Evolutionary conservation across 176 grass and related monocot genomes (phyloP).

Genomic region (Eleusine coracana): DNA sequence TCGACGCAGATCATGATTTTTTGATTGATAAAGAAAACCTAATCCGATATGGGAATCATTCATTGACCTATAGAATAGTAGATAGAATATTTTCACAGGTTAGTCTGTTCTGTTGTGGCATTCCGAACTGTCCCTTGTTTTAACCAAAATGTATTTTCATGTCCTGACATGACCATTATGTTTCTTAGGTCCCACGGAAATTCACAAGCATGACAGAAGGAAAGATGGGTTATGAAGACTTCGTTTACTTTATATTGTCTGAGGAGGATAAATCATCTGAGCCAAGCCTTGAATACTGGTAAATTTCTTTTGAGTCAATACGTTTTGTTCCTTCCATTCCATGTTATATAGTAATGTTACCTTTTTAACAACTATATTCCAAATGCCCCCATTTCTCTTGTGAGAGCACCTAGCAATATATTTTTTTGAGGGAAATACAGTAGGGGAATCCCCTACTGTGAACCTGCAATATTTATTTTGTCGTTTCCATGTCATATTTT

Average conservation of each 20-base stretch:
- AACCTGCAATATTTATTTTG: no score
- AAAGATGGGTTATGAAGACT: conserved; percentile 99
- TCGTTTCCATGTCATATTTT: background rate
- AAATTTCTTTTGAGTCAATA: conserved; percentile 12
- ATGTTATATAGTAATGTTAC: conserved; percentile 13
- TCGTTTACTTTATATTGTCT: conserved; percentile 97
- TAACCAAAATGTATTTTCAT: conserved; percentile 30
- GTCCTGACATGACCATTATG: conserved; percentile 12
- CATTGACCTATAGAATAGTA: conserved; percentile 98
- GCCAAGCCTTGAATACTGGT: conserved; percentile 99
- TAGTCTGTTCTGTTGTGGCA: conserved; percentile 35
- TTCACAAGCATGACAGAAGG: conserved; percentile 91
- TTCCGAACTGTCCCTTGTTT: conserved; percentile 12
- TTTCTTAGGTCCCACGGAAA: conserved; percentile 81
- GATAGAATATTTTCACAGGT: conserved; percentile 98
- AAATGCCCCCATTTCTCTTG: background rate
- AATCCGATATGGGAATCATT: conserved; percentile 98
- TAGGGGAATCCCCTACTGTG: no score
- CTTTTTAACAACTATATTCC: conserved; percentile 13
- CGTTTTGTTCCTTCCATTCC: conserved; percentile 2
- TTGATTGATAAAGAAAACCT: conserved; percentile 99
- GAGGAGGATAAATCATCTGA: conserved; percentile 99
- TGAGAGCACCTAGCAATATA: background rate
- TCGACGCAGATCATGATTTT: conserved; percentile 99
- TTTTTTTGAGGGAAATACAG: background rate